These are phyloP conservation scores for Cyclotella sp. DNA, from an alignment of 108 stramenopile genomes.

Conservation along the genomic window DNA sequence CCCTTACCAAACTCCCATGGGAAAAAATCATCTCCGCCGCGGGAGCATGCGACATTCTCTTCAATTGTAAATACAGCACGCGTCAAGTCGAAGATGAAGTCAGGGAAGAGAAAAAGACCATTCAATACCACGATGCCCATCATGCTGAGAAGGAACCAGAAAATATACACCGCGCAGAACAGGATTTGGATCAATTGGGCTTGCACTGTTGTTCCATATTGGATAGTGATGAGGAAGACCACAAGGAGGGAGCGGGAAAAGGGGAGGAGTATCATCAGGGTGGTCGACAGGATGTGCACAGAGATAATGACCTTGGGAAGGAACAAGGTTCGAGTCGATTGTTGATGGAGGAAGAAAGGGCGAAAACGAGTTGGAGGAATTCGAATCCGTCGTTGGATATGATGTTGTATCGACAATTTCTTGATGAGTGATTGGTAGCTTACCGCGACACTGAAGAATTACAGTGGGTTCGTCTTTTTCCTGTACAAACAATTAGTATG, in stretches of 20 bases:
- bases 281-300: neutral
- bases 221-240: constrained; percentile 30
- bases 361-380: constrained; percentile 27
- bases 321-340: no score
- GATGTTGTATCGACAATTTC: constrained; percentile 43
- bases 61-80: constrained; percentile 57
- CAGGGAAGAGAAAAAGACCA: constrained; percentile 32
- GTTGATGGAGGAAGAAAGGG: constrained; percentile 1
- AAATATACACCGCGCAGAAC: constrained; percentile 19
- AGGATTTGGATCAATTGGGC: constrained; percentile 37
- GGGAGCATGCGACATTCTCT: constrained; percentile 43
- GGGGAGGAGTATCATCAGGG: neutral
- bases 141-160: neutral
- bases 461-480: no score
- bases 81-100: constrained; percentile 59
- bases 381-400: constrained; percentile 44
- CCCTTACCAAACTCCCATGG: constrained; percentile 48
- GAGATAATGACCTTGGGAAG: no score
- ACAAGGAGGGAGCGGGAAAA: neutral
- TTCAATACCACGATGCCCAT: constrained; percentile 1
- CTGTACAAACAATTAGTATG: no score
- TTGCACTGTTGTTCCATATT: constrained; percentile 52
- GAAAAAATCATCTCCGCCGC: constrained; percentile 34
- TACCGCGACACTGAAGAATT: no score
- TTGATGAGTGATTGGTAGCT: constrained; percentile 39